Evolutionary conservation across 306 rosid species (phyloP), one percentile per base, ranked within the genome.

Genomic region (Quercus glauca): DNA sequence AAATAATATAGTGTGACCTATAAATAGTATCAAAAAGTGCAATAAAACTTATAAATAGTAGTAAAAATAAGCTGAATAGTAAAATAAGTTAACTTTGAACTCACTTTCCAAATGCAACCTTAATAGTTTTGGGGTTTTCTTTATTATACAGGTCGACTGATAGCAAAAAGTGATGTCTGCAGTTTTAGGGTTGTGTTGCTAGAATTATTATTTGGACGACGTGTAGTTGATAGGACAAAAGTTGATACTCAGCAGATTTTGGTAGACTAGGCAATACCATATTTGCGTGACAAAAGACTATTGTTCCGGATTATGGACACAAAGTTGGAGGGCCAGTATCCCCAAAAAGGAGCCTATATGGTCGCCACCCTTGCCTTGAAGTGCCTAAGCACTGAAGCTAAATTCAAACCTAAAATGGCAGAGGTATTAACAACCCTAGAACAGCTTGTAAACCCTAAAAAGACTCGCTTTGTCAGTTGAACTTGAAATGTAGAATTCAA

Each of bases 261-360:
- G 52, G 99, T 95, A 17, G 92, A 95, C 10, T 90, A 98, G 99
- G 94, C 97, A 37, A 91, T 31, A 52, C 99, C 96, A 35, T 95
- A 91, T 78, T 76, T 95, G 55, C 79, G 90, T 4, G 99, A 95
- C 51, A 92, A 85, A 67, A 51, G 98, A 71, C 91, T 79, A 78
- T 74, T 90, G 58, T 91, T 91, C 76, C 83, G 99, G 75, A 95
- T 95, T 7, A 95, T 95, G 99, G 98, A 95, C 79, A 90, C 97
- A 55, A 89, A 92, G 69, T 60, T 95, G 77, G 99, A 90, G 70
- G 99, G 98, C 15, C 97, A 88, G 55, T 95, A 95, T 69, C 97
- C 97, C 0, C 92, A 90, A 55, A 91, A 93, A 76, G 95, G 90
- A 45, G 98, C 99, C 70, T 85, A 43, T 74, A 79, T 75, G 64